Base-by-base conservation (phyloP, 176 grass and related monocot species). In the Oryza nivara region DNA sequence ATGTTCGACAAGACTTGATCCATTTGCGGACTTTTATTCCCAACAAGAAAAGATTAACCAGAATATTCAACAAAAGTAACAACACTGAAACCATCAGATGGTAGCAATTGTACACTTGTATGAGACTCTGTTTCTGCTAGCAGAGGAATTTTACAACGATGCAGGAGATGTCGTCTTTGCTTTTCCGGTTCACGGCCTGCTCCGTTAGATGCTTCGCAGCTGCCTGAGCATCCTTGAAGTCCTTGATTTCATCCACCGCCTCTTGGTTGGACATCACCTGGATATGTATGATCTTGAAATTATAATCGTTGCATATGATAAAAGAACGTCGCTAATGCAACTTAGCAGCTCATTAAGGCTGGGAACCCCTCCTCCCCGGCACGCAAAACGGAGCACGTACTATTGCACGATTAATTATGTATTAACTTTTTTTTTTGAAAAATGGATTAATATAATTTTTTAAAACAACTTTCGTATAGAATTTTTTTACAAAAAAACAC, bases 261-360 rank as follows among this genome's bases (percentile, higher is more conserved):
- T 99, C 91, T 81, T 99, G 88, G 79, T 99, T 99, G 3, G 81
- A 86, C 91, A 99, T 99, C 65, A 99, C 97, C 97, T 96, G 74
- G 12, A 75, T 63, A 64, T 79, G 17, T 13, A 17, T n/a, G 30
- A 49, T 52, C 7, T 51, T 68, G 49, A 38, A 11, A 16, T 73
- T 86, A 73, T 47, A 60, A 56, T 51, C 68, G 51, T 67, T 47
- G 4, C 38, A 73, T 72, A 48, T 9, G 11, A 12, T 79, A 66
- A 86, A 14, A 32, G 30, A 6, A 17, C 1, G 14, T 38, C 15
- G 11, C 23, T 61, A 22, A 69, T 69, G 64, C 15, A 56, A 44
- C 44, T 84, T 76, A 67, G 49, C 45, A 56, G 67, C 61, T 34
- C 13, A 85, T 1, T 19, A 32, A 30, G 28, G 28, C 28, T 30